These are phyloP conservation scores for Lentinus tigrinus DNA, from an alignment of 768 basidiomycete genomes.

Conservation along the genomic window DNA sequence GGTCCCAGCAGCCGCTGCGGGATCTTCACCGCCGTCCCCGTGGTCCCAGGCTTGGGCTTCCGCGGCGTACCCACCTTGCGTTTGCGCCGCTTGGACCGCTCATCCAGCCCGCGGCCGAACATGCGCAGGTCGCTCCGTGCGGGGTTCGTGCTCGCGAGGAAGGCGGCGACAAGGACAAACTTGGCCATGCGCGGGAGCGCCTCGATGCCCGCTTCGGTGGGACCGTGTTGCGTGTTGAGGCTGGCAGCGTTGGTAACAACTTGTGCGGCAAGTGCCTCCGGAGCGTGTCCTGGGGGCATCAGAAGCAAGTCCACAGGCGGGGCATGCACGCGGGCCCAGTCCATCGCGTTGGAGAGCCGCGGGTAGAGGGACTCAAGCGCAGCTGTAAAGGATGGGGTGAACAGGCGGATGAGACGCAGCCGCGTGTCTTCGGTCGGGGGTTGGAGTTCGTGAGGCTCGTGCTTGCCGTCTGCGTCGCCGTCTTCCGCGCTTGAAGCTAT, in stretches of 20 bases:
- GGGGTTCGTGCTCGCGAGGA: conserved; percentile 84
- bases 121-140: conserved; percentile 75
- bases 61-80: conserved; percentile 34
- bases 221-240: background rate
- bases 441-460: conserved; percentile 26
- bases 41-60: conserved; percentile 22
- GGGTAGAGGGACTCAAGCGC: conserved; percentile 72
- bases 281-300: conserved; percentile 23
- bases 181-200: conserved; percentile 67
- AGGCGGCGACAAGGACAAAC: conserved; percentile 74
- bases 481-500: background rate
- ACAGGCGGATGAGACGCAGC: conserved; percentile 63
- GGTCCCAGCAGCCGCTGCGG: conserved; percentile 83
- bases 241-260: background rate
- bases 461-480: conserved; percentile 20
- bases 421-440: conserved; percentile 56
- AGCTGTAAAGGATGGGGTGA: conserved; percentile 57
- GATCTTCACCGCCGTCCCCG: conserved; percentile 33
- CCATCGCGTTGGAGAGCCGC: conserved; percentile 58
- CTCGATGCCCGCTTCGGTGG: conserved; percentile 23
- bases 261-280: conserved; percentile 14
- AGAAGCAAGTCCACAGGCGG: conserved; percentile 43
- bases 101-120: conserved; percentile 75
- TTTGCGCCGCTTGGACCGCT: conserved; percentile 56
- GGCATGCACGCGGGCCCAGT: conserved; percentile 58